Base-by-base conservation (phyloP, 202 grass and related monocot genomes). In the Carex arenaria region DNA sequence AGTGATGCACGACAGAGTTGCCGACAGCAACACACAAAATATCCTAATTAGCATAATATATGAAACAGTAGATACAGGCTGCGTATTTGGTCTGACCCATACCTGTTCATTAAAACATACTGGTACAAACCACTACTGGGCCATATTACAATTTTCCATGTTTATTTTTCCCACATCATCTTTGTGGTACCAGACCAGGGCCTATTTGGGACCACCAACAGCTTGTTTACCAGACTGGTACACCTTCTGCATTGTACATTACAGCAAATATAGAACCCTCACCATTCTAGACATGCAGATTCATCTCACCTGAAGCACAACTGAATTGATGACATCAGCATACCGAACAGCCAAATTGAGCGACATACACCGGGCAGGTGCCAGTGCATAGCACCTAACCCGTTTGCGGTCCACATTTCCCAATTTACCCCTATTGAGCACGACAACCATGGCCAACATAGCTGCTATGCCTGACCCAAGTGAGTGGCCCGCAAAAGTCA, bases 291-390 rank as follows among this genome's bases (percentile, higher is more conserved):
- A 8, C 67, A 70, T 20, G 38, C 38, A 68, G 15, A 70, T 45
- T 79, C 26, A 38, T 47, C 84, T 80, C 47, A 86, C 94, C 80
- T 97, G 92, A 52, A 97, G 90, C 22, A 97, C 95, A 32, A 97
- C 76, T 0, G 92, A 97, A 85, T 97, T 94, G 76, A 97, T 97
- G 10, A 94, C 80, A 49, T 97, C 95, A 1, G 95, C 95, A 45
- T 94, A 97, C 84, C 92, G 80, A 84, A 97, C 87, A 13, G 92
- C 95, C 64, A 97, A 84, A 72, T 97, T 97, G 9, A 97, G 85
- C 1, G 95, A 97, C 92, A 97, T 93, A 64, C 92, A 94, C 79
- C 92, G 84, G 10, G 95, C 95, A 0, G 92, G 92, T 0, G 90
- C 92, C 4, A 97, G 87, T 18, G 90, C 90, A 59, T 79, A 97